phyloP scores from a whole-genome alignment of 495 filamentous ascomycete species.

The Penicillium steckii region DNA sequence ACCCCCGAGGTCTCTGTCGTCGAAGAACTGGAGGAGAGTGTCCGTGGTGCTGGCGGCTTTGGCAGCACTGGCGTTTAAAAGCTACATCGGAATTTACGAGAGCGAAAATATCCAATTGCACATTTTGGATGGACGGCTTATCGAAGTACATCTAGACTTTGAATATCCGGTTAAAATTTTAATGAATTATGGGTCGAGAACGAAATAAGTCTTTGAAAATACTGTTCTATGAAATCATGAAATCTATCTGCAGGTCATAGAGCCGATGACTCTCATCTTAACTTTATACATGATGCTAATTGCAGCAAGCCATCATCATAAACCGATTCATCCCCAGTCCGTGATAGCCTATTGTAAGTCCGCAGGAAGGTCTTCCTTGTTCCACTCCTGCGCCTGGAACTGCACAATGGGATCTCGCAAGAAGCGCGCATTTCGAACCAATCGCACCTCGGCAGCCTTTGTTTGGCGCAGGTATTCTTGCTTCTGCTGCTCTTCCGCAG shows the following conservation, averaged over 20 bases:
- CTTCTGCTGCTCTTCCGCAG: constrained; percentile 56
- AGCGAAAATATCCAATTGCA: neutral
- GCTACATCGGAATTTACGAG: too few species aligned
- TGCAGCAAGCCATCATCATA: neutral
- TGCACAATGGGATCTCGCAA: constrained; percentile 58
- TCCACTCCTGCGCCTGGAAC: constrained; percentile 39
- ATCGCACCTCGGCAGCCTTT: constrained; percentile 76
- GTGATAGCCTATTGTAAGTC: constrained; percentile 16
- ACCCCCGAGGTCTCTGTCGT: constrained; percentile 90
- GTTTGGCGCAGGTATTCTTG: constrained; percentile 63
- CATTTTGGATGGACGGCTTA: neutral
- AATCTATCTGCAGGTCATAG: constrained; percentile 13
- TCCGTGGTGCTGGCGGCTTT: constrained; percentile 87
- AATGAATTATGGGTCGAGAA: constrained; percentile 13
- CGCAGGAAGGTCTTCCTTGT: constrained; percentile 31
- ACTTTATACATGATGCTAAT: neutral
- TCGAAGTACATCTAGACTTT: constrained; percentile 9
- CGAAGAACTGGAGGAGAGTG: constrained; percentile 83
- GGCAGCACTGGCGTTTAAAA: constrained; percentile 75
- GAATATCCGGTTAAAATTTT: constrained; percentile 3
- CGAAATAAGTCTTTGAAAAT: neutral
- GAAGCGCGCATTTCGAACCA: constrained; percentile 68
- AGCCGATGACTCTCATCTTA: neutral
- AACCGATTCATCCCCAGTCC: neutral
- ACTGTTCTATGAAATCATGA: neutral